Percentiles rank a stretch among this genome's conserved stretches.
Evolutionary conservation across 2,329 filamentous ascomycete genomes (phyloP).

Genomic region (Mycogone perniciosa): DNA sequence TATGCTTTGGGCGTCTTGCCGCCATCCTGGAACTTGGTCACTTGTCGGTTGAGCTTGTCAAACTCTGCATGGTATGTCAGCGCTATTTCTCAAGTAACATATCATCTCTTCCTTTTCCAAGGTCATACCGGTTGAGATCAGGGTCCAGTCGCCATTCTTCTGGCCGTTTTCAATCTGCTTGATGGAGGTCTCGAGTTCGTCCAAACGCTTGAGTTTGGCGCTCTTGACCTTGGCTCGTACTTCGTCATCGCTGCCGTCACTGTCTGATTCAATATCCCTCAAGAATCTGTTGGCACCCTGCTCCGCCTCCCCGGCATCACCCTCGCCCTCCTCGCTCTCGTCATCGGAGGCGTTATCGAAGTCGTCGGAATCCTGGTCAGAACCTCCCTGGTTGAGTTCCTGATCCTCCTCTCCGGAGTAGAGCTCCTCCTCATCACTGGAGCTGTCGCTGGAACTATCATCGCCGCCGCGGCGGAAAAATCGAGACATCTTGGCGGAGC

Average conservation of each 20-base stretch:
- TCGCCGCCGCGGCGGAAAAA: constrained; percentile 90
- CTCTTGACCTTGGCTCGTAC: constrained; percentile 85
- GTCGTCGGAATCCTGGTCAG: constrained; percentile 37
- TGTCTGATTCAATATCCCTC: constrained; percentile 64
- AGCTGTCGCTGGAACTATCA: constrained; percentile 93
- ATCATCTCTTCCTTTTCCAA: neutral
- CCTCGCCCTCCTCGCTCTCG: constrained; percentile 48
- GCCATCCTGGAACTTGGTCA: constrained; percentile 68
- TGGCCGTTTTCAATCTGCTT: constrained; percentile 91
- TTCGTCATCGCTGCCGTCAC: constrained; percentile 83
- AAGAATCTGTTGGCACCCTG: constrained; percentile 79
- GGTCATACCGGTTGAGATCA: constrained; percentile 74
- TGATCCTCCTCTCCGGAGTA: constrained; percentile 53
- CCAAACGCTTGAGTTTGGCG: constrained; percentile 93
- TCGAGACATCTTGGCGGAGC: constrained; percentile 69
- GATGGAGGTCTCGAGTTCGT: constrained; percentile 87
- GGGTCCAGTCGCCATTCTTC: constrained; percentile 96
- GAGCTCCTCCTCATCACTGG: constrained; percentile 94
- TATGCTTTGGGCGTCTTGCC: constrained; percentile 83
- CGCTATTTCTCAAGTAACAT: neutral
- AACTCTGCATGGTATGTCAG: constrained; percentile 56
- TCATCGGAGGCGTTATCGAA: constrained; percentile 38
- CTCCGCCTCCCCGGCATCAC: constrained; percentile 59
- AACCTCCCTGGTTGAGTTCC: constrained; percentile 28
- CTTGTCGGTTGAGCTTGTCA: constrained; percentile 87